These are phyloP conservation scores for Syzygium malaccense DNA, from an alignment of 441 rosid genomes.

Conservation along the genomic window DNA sequence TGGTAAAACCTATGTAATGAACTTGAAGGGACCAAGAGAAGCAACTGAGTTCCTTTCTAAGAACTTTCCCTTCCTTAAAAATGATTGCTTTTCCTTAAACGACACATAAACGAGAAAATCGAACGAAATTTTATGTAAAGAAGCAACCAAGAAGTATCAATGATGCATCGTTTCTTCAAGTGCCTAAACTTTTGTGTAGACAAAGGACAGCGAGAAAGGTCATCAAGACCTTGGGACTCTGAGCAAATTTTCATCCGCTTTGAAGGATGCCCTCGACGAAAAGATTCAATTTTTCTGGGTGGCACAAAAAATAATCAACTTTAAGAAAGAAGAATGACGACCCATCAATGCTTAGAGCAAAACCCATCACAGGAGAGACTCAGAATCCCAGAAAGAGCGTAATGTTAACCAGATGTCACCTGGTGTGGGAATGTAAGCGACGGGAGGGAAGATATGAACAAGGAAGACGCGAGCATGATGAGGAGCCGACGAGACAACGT, in stretches of 20 bases:
- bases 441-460: constrained; percentile 53
- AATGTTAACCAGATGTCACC: constrained; percentile 15
- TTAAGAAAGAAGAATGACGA: neutral
- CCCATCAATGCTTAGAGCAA: neutral
- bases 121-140: neutral
- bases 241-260: neutral
- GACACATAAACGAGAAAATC: neutral
- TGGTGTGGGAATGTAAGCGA: constrained; percentile 47
- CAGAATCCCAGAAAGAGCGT: neutral
- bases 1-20: neutral
- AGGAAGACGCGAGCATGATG: constrained; percentile 36
- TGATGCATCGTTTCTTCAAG: neutral
- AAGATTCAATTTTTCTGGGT: neutral
- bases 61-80: neutral
- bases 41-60: neutral
- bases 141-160: neutral
- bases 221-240: neutral
- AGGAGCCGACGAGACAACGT: constrained; percentile 16
- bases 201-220: neutral
- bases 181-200: neutral
- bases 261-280: neutral
- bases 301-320: neutral
- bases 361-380: neutral
- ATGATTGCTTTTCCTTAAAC: neutral
- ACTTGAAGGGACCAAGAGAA: neutral